Evolutionary conservation across 1,284 basidiomycete species (phyloP).

Genomic region (Lentinula novae-zelandiae): DNA sequence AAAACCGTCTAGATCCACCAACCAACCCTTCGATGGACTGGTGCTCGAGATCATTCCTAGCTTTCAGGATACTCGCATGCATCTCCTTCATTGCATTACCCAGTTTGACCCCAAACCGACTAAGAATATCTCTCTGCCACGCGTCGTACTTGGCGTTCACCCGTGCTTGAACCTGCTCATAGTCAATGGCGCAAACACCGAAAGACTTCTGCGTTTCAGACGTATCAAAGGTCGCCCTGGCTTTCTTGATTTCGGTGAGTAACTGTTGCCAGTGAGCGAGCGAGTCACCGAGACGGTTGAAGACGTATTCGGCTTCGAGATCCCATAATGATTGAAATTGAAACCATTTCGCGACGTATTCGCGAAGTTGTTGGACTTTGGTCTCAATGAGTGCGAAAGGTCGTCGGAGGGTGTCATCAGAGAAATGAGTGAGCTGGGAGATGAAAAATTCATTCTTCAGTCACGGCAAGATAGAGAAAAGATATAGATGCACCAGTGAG

Average conservation of each 20-base stretch:
- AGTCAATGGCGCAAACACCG: constrained; percentile 93
- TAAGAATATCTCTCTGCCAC: constrained; percentile 95
- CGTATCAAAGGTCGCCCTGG: constrained; percentile 94
- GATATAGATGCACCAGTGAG: constrained; percentile 59
- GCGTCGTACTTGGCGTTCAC: constrained; percentile 98
- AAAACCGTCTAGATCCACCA: constrained; percentile 28
- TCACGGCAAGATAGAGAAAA: neutral
- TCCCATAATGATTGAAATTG: constrained; percentile 99
- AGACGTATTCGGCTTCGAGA: constrained; percentile 94
- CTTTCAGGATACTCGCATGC: constrained; percentile 89
- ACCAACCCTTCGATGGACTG: constrained; percentile 58
- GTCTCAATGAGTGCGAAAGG: constrained; percentile 87
- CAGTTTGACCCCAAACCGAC: constrained; percentile 88
- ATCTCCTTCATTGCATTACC: constrained; percentile 96
- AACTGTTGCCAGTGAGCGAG: constrained; percentile 93
- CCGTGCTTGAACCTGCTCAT: constrained; percentile 95
- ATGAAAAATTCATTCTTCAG: neutral
- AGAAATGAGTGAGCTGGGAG: constrained; percentile 70
- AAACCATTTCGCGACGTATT: constrained; percentile 96
- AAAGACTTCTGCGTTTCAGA: constrained; percentile 91
- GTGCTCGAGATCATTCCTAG: constrained; percentile 91
- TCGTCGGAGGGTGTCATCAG: constrained; percentile 71
- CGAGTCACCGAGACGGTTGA: constrained; percentile 90
- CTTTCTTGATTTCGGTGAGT: constrained; percentile 93
- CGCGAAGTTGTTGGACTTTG: constrained; percentile 83